Evolutionary conservation across 2,329 filamentous ascomycete species (phyloP), one percentile per base, ranked within the genome.

Genomic region (Orbilia oligospora): DNA sequence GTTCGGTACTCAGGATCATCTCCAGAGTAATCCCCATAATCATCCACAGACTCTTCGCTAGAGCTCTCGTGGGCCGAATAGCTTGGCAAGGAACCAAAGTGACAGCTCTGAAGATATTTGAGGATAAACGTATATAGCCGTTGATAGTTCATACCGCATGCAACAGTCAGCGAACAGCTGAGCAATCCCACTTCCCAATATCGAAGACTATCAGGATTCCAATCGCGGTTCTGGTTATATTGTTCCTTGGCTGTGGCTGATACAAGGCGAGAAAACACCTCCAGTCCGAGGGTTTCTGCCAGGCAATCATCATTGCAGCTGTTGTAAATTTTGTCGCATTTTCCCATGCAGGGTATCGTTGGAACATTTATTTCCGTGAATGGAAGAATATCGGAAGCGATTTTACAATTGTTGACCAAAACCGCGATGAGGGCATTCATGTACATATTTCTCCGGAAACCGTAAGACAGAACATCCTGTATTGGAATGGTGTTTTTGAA

Each of bases 211-310:
- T 3, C 3, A 30, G 27, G 38, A n/a, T 3, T 41, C 38, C 38
- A 3, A 30, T 30, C 38, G 1, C 33, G 33, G 55, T 20, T 46
- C 20, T 24, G 10, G 20, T 30, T 2, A 22, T 8, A 5, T 30
- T 30, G 14, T 33, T 64, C 58, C 6, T 30, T 12, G 9, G 5
- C 33, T 10, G 58, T 33, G 16, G 27, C 58, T 14, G 14, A 20
- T 36, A 66, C 4, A 36, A 66, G 27, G 3, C 27, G 14, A 20
- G 24, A 27, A 33, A 69, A 69, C 14, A 3, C 16, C 14, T 69
- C 36, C 24, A 14, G 8, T 2, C 64, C 46, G 5, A 67, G 36
- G 5, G 41, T 56, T 16, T 46, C 44, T 49, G 24, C 53, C 9
- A 67, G 9, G 8, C 33, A 36, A 36, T 36, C 33, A 1, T 9